These are phyloP conservation scores for Luvunga scandens DNA, from an alignment of 345 rosid genomes.

Conservation along the genomic window DNA sequence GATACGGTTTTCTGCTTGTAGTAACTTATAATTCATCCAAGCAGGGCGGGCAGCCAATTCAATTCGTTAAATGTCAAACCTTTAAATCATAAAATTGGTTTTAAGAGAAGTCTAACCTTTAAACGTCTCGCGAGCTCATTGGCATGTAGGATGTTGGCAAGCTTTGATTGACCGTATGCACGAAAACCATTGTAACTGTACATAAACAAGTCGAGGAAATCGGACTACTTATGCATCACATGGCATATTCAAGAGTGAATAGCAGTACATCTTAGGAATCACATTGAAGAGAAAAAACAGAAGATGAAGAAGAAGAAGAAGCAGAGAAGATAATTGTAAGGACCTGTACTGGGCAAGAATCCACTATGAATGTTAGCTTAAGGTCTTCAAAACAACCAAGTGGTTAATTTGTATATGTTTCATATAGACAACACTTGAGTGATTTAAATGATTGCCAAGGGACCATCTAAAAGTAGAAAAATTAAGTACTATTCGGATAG, in stretches of 20 bases:
- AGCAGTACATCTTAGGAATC: no score
- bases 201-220: constrained; percentile 6
- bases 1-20: no score
- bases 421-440: neutral
- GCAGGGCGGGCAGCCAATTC: no score
- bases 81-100: neutral
- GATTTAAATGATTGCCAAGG: neutral
- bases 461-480: neutral
- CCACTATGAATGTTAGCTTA: neutral
- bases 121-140: constrained; percentile 71
- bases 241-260: no score
- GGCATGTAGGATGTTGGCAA: constrained; percentile 75
- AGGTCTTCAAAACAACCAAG: neutral
- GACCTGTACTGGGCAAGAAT: neutral
- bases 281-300: no score
- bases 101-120: constrained; percentile 43
- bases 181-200: constrained; percentile 44
- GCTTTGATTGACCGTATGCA: constrained; percentile 79
- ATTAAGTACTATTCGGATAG: neutral
- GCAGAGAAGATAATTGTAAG: no score
- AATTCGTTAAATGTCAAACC: no score
- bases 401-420: neutral
- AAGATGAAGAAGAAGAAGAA: no score
- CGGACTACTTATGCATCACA: neutral
- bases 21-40: neutral